phyloP scores from a whole-genome alignment of 306 rosid species.

The Vigna unguiculata region DNA sequence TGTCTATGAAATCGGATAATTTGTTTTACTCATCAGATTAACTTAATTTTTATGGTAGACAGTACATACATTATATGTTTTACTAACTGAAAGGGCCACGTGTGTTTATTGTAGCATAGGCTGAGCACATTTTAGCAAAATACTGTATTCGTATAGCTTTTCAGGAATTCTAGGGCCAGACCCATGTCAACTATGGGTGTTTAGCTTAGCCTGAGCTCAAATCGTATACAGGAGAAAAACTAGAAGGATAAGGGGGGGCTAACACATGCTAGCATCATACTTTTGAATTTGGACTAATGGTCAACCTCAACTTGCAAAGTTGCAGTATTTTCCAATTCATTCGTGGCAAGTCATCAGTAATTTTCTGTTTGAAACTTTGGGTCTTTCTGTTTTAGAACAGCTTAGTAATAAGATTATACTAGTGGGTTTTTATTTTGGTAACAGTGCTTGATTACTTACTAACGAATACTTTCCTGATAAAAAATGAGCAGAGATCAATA shows the following conservation, averaged over 20 bases:
- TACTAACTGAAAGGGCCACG: background rate
- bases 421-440: background rate
- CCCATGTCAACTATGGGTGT: background rate
- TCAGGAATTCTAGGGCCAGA: background rate
- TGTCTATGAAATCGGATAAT: conserved; percentile 9
- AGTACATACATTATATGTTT: conserved; percentile 28
- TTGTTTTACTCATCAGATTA: conserved; percentile 1
- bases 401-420: background rate
- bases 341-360: background rate
- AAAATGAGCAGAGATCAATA: conserved; percentile 19
- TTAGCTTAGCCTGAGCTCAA: background rate
- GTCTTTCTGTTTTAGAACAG: background rate
- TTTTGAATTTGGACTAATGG: background rate
- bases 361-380: background rate
- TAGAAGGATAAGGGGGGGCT: background rate
- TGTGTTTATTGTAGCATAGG: conserved; percentile 8
- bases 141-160: background rate
- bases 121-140: background rate
- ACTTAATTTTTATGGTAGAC: conserved; percentile 14
- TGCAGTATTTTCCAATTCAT: background rate
- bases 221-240: background rate
- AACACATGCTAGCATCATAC: conserved; percentile 7
- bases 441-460: background rate
- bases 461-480: background rate
- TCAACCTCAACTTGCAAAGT: background rate